Percentiles rank a stretch among this genome's conserved stretches.
These are phyloP conservation scores for Anisodus acutangulus DNA, from an alignment of 257 asterid genomes.

Conservation along the genomic window DNA sequence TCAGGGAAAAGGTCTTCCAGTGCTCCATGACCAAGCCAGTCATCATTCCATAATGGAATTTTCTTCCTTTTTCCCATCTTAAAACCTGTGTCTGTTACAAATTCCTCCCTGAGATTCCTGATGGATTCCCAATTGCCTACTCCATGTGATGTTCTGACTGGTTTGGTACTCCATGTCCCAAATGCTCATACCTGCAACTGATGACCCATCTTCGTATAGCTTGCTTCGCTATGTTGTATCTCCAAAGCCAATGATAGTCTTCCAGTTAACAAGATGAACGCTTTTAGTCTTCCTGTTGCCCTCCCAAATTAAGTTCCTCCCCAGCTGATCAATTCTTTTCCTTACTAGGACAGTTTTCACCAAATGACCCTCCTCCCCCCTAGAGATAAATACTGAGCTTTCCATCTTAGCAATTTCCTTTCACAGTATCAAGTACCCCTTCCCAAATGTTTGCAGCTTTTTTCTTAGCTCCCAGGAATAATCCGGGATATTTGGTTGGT, in stretches of 20 bases:
- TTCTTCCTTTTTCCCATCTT: not conserved
- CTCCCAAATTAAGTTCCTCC: not conserved
- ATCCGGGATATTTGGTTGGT: not conserved
- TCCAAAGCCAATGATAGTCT: not conserved
- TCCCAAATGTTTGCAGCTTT: not conserved
- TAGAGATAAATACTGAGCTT: not conserved
- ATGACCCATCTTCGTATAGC: not conserved
- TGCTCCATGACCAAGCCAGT: constrained; percentile 7
- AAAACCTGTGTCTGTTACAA: constrained; percentile 11
- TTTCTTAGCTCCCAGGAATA: not conserved
- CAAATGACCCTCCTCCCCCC: not conserved
- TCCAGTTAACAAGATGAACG: not conserved
- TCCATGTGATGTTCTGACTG: not conserved
- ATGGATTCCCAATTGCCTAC: not conserved
- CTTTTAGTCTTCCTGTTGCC: not conserved
- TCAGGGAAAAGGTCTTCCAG: not conserved
- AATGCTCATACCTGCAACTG: not conserved
- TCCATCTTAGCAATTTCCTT: not conserved
- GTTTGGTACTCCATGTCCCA: constrained; percentile 8
- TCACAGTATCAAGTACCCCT: not conserved
- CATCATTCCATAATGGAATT: not conserved
- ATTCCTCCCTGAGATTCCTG: not conserved
- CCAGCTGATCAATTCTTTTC: not conserved
- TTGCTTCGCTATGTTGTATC: not conserved
- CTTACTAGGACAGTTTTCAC: not conserved